phyloP scores from a whole-genome alignment of 1,139 yeast genomes.

The Debaryomycetaceae sp. region DNA sequence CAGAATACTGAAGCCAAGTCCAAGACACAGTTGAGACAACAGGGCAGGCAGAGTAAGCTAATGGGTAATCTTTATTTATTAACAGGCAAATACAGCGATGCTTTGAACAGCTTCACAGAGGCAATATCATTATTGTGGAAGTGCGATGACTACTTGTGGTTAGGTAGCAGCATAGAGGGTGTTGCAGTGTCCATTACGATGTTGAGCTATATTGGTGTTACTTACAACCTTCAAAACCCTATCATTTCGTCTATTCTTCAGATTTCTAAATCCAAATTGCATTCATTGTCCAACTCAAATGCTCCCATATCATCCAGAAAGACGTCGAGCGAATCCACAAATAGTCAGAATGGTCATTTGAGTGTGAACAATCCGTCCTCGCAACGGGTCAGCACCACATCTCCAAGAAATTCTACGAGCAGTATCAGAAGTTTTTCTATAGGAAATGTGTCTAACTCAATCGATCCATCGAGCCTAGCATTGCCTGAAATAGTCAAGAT shows the following conservation, averaged over 20 bases:
- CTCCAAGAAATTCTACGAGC: slow-evolving; percentile 35
- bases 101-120: slow-evolving; percentile 69
- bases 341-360: slow-evolving; percentile 3
- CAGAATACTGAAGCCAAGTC: slow-evolving; percentile 21
- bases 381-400: slow-evolving; percentile 6
- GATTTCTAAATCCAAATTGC: slow-evolving; percentile 23
- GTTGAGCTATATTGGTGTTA: slow-evolving; percentile 54
- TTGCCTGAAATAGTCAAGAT: slow-evolving; percentile 50
- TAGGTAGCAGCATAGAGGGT: slow-evolving; percentile 82
- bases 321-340: slow-evolving; percentile 17
- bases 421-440: slow-evolving; percentile 19
- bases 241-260: slow-evolving; percentile 22
- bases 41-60: slow-evolving; percentile 73
- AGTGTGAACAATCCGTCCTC: slow-evolving; percentile 3
- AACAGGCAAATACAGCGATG: slow-evolving; percentile 75
- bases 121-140: slow-evolving; percentile 59
- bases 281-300: slow-evolving; percentile 10
- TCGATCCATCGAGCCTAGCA: slow-evolving; percentile 28
- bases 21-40: slow-evolving; percentile 31
- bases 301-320: slow-evolving; percentile 16
- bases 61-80: slow-evolving; percentile 73
- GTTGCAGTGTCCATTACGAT: slow-evolving; percentile 65
- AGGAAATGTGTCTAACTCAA: slow-evolving; percentile 9
- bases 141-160: slow-evolving; percentile 79
- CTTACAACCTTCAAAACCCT: slow-evolving; percentile 57